Base-by-base conservation (phyloP, 2,329 filamentous ascomycete genomes). In the Colletotrichum graminicola region DNA sequence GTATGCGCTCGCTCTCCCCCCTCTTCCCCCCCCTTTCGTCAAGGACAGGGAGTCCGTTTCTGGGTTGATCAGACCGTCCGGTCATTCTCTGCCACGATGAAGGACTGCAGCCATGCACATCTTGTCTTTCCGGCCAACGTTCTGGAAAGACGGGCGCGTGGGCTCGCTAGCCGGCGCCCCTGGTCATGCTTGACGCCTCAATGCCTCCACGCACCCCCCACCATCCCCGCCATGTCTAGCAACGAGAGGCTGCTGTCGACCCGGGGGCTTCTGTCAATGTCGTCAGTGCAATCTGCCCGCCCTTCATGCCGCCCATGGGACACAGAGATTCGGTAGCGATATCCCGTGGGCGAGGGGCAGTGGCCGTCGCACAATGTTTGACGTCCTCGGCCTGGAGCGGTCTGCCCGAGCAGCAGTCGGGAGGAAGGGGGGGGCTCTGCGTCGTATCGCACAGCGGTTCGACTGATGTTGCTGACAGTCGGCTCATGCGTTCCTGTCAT, bases 311-410 rank as follows among this genome's bases (percentile, higher is more conserved):
- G 3, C 11, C 34, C 47, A 52, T 10, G 5, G 21, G 32, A 16
- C 18, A 39, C 57, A 18, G 41, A 34, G 41, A 5, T 32, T 36
- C 23, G 69, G 69, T 72, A 69, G 36, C 69, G 65, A 61, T 43
- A 41, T 45, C 39, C 41, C 43, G 39, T n/a, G 67, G 59, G 43
- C 11, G 41, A 1, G 45, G 10, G 45, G 4, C 10, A 4, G 8
- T 45, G 39, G 52, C 59, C 47, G 65, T 61, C 60, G 56, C 54
- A 16, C 43, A 23, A 4, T 32, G 21, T 56, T 47, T 64, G 65
- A 49, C 45, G 49, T 60, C 62, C 51, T 23, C 54, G 26, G 36
- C 54, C 21, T 29, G 10, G 36, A 26, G n/a, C 14, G 29, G 32
- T 14, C n/a, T 26, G 14, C 1, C 21, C 11, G 32, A 41, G 45